A percentile compares a stretch with the other conserved stretches of the same genome.
These are phyloP conservation scores for Erythrophleum ivorense DNA, from an alignment of 331 rosid genomes.

Conservation along the genomic window DNA sequence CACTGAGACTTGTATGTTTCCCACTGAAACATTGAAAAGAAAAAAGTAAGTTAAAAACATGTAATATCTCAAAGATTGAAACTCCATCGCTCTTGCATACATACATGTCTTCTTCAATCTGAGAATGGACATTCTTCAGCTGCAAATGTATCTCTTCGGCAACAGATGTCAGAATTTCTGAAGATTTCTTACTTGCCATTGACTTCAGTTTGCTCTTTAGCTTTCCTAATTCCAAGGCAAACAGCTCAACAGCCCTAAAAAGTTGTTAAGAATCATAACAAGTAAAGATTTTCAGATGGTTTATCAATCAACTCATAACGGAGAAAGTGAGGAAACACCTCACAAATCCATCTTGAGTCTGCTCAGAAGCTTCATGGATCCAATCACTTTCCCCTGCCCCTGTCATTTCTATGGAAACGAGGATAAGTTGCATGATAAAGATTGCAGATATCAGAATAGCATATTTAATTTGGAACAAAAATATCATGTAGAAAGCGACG, in stretches of 20 bases:
- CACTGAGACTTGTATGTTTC: slow-evolving; percentile 60
- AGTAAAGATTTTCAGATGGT: slow-evolving; percentile 18
- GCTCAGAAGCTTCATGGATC: slow-evolving; percentile 58
- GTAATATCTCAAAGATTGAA: slow-evolving; percentile 34
- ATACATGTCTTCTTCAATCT: slow-evolving; percentile 78
- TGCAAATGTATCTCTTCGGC: slow-evolving; percentile 69
- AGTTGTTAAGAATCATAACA: slow-evolving; percentile 37
- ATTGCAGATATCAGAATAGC: slow-evolving; percentile 20
- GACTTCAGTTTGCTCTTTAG: slow-evolving; percentile 73
- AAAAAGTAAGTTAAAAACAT: slow-evolving; percentile 23
- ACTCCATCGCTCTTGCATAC: slow-evolving; percentile 47
- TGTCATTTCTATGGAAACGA: slow-evolving; percentile 40
- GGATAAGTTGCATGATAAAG: slow-evolving; percentile 17
- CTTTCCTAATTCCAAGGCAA: slow-evolving; percentile 67
- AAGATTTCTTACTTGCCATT: slow-evolving; percentile 63
- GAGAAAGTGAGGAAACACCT: slow-evolving; percentile 59
- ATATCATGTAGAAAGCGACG: slow-evolving; percentile 33
- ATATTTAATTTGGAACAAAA: slow-evolving; percentile 35
- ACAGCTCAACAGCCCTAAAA: slow-evolving; percentile 79
- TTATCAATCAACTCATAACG: slow-evolving; percentile 20
- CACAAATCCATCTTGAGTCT: slow-evolving; percentile 69
- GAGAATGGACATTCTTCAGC: slow-evolving; percentile 79
- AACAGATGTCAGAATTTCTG: slow-evolving; percentile 75
- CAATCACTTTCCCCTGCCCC: slow-evolving; percentile 65
- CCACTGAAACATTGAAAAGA: slow-evolving; percentile 62